Base-by-base conservation (phyloP, 2,329 filamentous ascomycete genomes). In the Zalaria sp. region DNA sequence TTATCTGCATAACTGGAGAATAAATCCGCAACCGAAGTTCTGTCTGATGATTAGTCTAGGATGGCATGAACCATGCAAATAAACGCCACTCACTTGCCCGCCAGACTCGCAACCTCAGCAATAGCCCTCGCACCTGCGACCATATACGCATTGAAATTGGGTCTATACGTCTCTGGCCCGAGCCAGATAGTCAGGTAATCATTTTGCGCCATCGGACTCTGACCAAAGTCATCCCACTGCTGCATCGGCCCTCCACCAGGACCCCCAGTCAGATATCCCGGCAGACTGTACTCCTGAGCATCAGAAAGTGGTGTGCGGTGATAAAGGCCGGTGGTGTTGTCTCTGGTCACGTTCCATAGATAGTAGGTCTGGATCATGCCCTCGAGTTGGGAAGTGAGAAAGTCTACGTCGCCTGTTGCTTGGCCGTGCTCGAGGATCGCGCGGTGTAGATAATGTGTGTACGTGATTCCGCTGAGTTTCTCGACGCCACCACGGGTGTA, bases 101-200 rank as follows among this genome's bases (percentile, higher is more conserved):
- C 55, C 27, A 65, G 38, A 0, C 44, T 43, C 5, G 64, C 64
- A 40, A 65, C 57, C 8, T 50, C 48, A 4, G 58, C 53, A 36
- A 68, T 66, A 3, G 62, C 63, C 27, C 55, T 51, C 1, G 64
- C 63, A 44, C 62, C 61, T 7, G 62, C 64, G 26, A 62, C 60
- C 57, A 66, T 66, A 41, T 68, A 68, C 3, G 61, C 55, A 39
- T 68, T 68, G 47, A 62, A 58, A 18, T 56, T 64, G 3, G 65
- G 64, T 8, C 64, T 55, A 41, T 61, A 67, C 3, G 63, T 64
- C 26, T 64, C 53, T 2, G 63, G 64, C 5, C 64, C 65, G 37
- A 61, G 51, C 34, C 46, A 50, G 11, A 52, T 49, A 18, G 54
- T 53, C 42, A 51, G 53, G 35, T 60, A 46, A 18, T 53, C 48